Conservation (phyloP, 257 asterid genomes). For the Nicotiana tomentosiformis region DNA sequence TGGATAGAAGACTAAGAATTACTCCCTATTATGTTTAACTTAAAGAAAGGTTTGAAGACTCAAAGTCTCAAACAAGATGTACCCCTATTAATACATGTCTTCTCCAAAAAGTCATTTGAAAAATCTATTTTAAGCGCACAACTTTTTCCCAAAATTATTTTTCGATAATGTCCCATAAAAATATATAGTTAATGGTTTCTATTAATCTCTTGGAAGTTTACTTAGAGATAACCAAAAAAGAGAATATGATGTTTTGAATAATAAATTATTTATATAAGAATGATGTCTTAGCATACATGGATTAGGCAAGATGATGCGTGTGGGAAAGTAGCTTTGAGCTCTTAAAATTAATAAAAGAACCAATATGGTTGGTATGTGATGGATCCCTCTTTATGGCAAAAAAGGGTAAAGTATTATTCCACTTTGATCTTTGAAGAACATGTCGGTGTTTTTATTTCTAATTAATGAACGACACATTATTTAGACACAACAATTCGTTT, state of each 20-base stretch:
- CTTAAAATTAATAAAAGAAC: neutral
- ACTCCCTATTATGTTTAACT: too few relatives aligned
- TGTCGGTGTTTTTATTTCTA: neutral
- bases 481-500: too few relatives aligned
- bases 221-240: neutral
- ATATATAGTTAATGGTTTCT: neutral
- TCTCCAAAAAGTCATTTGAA: neutral
- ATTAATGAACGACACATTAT: neutral
- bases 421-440: neutral
- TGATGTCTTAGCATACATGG: neutral
- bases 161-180: neutral
- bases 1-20: too few relatives aligned
- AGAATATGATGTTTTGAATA: neutral
- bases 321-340: neutral
- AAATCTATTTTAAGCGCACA: neutral
- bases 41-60: too few relatives aligned
- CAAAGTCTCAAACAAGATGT: too few relatives aligned
- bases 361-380: neutral
- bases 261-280: neutral
- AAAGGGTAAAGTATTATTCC: neutral
- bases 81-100: too few relatives aligned
- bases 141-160: too few relatives aligned
- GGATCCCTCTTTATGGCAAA: neutral
- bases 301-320: neutral
- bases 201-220: neutral